Base-by-base conservation (phyloP, 1,284 basidiomycete genomes). In the Lignosus rhinocerotis region DNA sequence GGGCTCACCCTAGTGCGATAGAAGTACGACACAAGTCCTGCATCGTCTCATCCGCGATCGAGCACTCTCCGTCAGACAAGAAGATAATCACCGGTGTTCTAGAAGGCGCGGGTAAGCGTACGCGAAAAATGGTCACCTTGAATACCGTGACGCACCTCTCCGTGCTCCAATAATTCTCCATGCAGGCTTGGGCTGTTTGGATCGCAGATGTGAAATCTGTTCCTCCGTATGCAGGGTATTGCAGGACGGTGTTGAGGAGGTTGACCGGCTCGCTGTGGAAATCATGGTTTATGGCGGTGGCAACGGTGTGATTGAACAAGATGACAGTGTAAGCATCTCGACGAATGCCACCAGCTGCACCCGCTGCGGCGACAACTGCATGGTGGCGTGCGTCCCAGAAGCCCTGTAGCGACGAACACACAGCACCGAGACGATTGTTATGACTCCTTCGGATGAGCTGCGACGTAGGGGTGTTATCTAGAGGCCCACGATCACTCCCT, bases 51-150 rank as follows among this genome's bases (percentile, higher is more conserved):
- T 86, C 81, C 0, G 56, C 56, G 17, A 81, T 72, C 1, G 47
- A 33, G 54, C 79, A 79, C 69, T 83, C 79, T 0, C 85, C 86
- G 57, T 85, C 85, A 0, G 85, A 87, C 16, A 87, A 73, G 68
- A 87, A 87, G 32, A 87, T 78, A n/a, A 87, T 70, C n/a, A 87
- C 78, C 0, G 85, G 86, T 0, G 73, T 68, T 55, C 85, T 86
- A 21, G 16, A 14, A 5, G 6, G 5, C 5, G 25, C 30, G 14
- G 5, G 6, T 30, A 10, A 10, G 9, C 1, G 6, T 10, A 5
- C 6, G 19, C 14, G 53, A 38, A n/a, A 6, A 39, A 4, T 30
- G 42, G 12, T 17, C 3, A 21, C 8, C 21, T 3, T 12, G 25
- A 54, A 30, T 19, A 14, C n/a, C n/a, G n/a, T n/a, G n/a, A n/a